Conservation (phyloP, 1,284 basidiomycete genomes). For the Ceratobasidium sp. region DNA sequence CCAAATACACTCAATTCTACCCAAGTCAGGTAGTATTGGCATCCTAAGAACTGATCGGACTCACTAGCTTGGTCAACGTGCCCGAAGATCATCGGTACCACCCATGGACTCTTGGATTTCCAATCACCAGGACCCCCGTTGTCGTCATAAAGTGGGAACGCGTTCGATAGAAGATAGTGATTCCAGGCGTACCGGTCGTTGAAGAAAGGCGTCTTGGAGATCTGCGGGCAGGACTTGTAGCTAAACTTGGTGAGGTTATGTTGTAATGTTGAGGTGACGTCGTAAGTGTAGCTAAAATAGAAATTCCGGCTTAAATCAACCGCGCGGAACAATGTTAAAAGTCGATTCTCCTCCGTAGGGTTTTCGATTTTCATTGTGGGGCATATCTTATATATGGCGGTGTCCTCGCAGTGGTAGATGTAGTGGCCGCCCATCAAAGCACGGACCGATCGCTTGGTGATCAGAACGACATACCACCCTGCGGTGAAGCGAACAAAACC, state of each 20-base stretch:
- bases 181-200: slow-evolving; percentile 98
- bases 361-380: slow-evolving; percentile 84
- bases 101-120: slow-evolving; percentile 80
- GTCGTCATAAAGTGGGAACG: slow-evolving; percentile 60
- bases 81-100: slow-evolving; percentile 93
- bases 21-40: slow-evolving; percentile 8
- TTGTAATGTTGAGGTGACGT: slow-evolving; percentile 95
- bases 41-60: slow-evolving; percentile 55
- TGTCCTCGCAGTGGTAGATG: slow-evolving; percentile 96
- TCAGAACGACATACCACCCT: slow-evolving; percentile 92
- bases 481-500: slow-evolving; percentile 93
- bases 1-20: slow-evolving; percentile 92
- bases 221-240: slow-evolving; percentile 34
- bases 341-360: slow-evolving; percentile 84
- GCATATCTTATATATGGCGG: slow-evolving; percentile 83
- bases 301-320: slow-evolving; percentile 99
- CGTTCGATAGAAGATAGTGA: slow-evolving; percentile 84
- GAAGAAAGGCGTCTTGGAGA: slow-evolving; percentile 60
- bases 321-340: slow-evolving; percentile 78
- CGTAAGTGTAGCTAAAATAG: slow-evolving; percentile 99
- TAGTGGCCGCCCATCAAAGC: slow-evolving; percentile 97
- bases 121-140: slow-evolving; percentile 58
- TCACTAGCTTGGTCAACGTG: slow-evolving; percentile 98
- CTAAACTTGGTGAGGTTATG: slow-evolving; percentile 82
- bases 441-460: slow-evolving; percentile 92